These are phyloP conservation scores for Mucor circinelloides DNA, from an alignment of 371 early-diverging fungal genomes.

Conservation along the genomic window DNA sequence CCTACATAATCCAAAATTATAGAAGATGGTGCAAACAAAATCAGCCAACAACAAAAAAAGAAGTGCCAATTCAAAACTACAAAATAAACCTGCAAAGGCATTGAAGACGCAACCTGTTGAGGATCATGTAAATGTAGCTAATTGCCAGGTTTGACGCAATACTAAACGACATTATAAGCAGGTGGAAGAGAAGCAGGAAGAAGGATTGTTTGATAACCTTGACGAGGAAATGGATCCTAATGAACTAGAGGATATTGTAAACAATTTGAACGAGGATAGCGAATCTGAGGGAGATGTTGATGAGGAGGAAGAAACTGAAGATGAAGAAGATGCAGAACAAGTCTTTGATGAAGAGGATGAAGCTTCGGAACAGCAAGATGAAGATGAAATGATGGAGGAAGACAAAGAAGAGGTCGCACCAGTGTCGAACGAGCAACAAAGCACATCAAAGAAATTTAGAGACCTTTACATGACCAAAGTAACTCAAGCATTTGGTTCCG, in stretches of 20 bases:
- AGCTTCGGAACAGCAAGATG: slow-evolving; percentile 11
- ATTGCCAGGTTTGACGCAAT: not conserved
- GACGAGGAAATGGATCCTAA: slow-evolving; percentile 43
- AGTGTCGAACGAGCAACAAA: slow-evolving; percentile 14
- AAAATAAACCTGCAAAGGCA: slow-evolving; percentile 9
- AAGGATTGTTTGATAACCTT: slow-evolving; percentile 44
- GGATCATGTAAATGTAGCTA: not conserved
- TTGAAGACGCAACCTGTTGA: slow-evolving; percentile 4
- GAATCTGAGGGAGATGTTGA: slow-evolving; percentile 20
- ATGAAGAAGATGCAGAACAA: slow-evolving; percentile 29
- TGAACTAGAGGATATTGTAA: slow-evolving; percentile 31
- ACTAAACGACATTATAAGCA: not conserved
- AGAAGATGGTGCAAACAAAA: slow-evolving; percentile 10
- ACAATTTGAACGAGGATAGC: slow-evolving; percentile 22
- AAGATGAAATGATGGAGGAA: not conserved
- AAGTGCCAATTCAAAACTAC: slow-evolving; percentile 12
- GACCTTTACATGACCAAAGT: slow-evolving; percentile 46
- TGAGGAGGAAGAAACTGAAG: slow-evolving; percentile 24
- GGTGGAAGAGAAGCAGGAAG: slow-evolving; percentile 9
- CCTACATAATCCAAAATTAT: not conserved
- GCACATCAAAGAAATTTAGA: slow-evolving; percentile 31
- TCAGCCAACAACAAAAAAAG: slow-evolving; percentile 9
- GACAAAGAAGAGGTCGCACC: slow-evolving; percentile 15
- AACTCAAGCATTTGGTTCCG: slow-evolving; percentile 49
- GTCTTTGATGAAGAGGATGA: slow-evolving; percentile 16